Evolutionary conservation across 306 rosid species (phyloP).

Genomic region (Vicia villosa): DNA sequence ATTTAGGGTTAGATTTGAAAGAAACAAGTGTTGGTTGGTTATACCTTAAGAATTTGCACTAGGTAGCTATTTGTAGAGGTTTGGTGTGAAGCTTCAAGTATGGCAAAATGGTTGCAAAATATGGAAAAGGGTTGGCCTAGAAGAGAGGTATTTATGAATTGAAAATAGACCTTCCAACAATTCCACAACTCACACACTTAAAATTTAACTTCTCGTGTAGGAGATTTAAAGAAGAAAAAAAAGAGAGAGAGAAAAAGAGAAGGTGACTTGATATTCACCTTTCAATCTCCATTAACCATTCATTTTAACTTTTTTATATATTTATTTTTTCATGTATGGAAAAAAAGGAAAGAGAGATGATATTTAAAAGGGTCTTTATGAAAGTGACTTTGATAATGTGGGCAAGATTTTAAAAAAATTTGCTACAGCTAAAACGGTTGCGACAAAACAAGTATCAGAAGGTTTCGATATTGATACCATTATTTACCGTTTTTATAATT

Average conservation of each 20-base stretch:
- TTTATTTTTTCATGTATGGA: constrained; percentile 54
- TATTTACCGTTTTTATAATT: too few species aligned
- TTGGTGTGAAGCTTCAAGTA: constrained; percentile 31
- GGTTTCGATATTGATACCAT: too few species aligned
- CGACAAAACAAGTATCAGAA: too few species aligned
- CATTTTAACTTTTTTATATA: constrained; percentile 11
- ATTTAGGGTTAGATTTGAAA: constrained; percentile 16
- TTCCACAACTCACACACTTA: constrained; percentile 44
- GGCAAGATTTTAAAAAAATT: background rate
- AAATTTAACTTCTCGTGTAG: constrained; percentile 35
- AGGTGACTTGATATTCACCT: constrained; percentile 42
- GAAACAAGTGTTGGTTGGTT: constrained; percentile 7
- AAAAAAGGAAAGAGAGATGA: constrained; percentile 44
- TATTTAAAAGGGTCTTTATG: constrained; percentile 43
- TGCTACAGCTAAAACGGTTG: too few species aligned
- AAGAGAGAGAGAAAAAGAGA: constrained; percentile 23
- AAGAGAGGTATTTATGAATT: constrained; percentile 56
- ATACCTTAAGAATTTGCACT: constrained; percentile 18
- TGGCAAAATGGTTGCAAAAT: constrained; percentile 44
- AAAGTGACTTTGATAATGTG: constrained; percentile 49
- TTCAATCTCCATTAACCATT: constrained; percentile 50
- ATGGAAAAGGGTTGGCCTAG: constrained; percentile 51
- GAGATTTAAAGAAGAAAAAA: constrained; percentile 31
- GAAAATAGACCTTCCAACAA: constrained; percentile 67
- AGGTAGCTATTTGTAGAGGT: constrained; percentile 42